Conservation (phyloP, 2,329 filamentous ascomycete species). For the Didymella arachidicola region DNA sequence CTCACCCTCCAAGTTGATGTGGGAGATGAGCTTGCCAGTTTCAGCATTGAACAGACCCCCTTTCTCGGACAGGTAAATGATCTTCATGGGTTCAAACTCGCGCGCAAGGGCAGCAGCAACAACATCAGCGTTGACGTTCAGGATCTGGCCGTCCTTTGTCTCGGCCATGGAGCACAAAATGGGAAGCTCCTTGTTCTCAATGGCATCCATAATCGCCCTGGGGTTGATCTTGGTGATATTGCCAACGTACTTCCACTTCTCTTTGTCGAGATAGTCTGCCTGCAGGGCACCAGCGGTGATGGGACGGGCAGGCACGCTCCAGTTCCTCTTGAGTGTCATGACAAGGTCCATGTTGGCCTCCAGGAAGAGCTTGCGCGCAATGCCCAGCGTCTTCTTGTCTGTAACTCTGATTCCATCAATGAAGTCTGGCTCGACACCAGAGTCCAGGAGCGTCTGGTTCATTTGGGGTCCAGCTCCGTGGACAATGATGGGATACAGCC, state of each 20-base stretch:
- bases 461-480: slow-evolving; percentile 95
- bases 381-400: slow-evolving; percentile 89
- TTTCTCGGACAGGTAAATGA: slow-evolving; percentile 98
- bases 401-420: slow-evolving; percentile 96
- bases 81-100: slow-evolving; percentile 90
- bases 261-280: slow-evolving; percentile 94
- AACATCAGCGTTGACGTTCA: slow-evolving; percentile 98
- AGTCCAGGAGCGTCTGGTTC: slow-evolving; percentile 87
- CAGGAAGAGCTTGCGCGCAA: slow-evolving; percentile 91
- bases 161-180: slow-evolving; percentile 97
- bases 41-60: slow-evolving; percentile 94
- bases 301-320: slow-evolving; percentile 87
- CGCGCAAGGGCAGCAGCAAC: slow-evolving; percentile 92
- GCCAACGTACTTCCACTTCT: slow-evolving; percentile 94
- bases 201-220: slow-evolving; percentile 86
- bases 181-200: slow-evolving; percentile 85
- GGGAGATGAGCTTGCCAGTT: slow-evolving; percentile 92
- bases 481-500: slow-evolving; percentile 92
- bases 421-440: slow-evolving; percentile 92
- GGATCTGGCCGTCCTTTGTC: slow-evolving; percentile 85
- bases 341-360: slow-evolving; percentile 95
- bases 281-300: slow-evolving; percentile 89
- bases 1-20: slow-evolving; percentile 97
- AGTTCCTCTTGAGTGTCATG: slow-evolving; percentile 80
- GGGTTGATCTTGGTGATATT: slow-evolving; percentile 95